Evolutionary conservation across 2,329 filamentous ascomycete species (phyloP).

Genomic region (Mollisia scopiformis): DNA sequence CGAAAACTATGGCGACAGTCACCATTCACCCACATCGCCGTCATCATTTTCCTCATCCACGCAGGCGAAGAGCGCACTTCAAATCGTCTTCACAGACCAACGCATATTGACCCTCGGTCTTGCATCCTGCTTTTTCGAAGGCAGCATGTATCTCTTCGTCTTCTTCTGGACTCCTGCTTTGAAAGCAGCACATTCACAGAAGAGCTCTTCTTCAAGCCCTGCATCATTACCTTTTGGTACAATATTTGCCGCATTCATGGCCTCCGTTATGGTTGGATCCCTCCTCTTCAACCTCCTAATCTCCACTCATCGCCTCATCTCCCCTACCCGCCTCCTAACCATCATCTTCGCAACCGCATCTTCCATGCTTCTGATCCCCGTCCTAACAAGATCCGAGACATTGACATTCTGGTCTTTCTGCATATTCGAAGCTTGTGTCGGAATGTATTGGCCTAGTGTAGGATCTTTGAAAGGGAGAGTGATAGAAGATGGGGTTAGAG

Average conservation of each 20-base stretch:
- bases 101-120: constrained; percentile 54
- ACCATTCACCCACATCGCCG: constrained; percentile 13
- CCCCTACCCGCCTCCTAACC: constrained; percentile 39
- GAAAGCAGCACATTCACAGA: constrained; percentile 41
- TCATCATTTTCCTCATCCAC: constrained; percentile 19
- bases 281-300: constrained; percentile 49
- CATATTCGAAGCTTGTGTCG: constrained; percentile 59
- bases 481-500: constrained; percentile 56
- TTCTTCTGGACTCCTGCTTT: constrained; percentile 64
- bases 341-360: constrained; percentile 43
- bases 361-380: constrained; percentile 44
- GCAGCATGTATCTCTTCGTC: constrained; percentile 62
- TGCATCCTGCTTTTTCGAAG: constrained; percentile 61
- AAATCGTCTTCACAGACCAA: constrained; percentile 41
- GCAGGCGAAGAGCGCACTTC: constrained; percentile 25
- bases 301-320: constrained; percentile 32
- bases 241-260: constrained; percentile 34
- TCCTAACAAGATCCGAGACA: constrained; percentile 45
- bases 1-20: constrained; percentile 51
- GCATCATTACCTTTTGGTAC: constrained; percentile 52
- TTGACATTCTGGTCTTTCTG: constrained; percentile 59
- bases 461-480: constrained; percentile 56
- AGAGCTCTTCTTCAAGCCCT: too few species aligned
- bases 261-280: constrained; percentile 60
- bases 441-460: constrained; percentile 60